phyloP scores from a whole-genome alignment of 176 grass and related monocot species.

The Thalia dealbata region DNA sequence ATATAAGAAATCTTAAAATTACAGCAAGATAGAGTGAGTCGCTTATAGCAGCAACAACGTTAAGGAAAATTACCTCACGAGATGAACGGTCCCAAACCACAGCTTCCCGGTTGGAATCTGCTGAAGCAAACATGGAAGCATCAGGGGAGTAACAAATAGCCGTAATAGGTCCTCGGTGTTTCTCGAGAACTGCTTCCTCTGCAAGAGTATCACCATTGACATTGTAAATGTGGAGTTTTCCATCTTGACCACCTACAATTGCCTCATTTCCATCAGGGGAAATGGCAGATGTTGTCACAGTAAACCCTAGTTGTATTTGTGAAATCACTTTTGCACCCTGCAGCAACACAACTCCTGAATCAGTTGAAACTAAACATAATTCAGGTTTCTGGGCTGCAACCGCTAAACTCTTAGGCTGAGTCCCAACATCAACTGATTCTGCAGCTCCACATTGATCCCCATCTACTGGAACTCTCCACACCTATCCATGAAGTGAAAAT shows the following conservation, averaged over 20 bases:
- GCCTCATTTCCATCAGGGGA: conserved; percentile 80
- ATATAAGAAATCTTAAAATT: no score
- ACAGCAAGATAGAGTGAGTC: no score
- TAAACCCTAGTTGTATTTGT: conserved; percentile 52
- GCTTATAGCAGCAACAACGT: background rate
- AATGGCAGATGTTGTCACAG: conserved; percentile 62
- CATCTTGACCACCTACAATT: conserved; percentile 77
- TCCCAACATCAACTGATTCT: conserved; percentile 66
- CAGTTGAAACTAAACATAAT: conserved; percentile 65
- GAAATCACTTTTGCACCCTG: conserved; percentile 58
- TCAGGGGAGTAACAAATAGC: conserved; percentile 77
- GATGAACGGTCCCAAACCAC: conserved; percentile 82
- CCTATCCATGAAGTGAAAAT: conserved; percentile 27
- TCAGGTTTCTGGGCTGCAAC: conserved; percentile 51
- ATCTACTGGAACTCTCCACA: conserved; percentile 73
- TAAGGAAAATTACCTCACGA: conserved; percentile 50
- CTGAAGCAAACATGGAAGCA: conserved; percentile 91
- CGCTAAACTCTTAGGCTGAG: conserved; percentile 78
- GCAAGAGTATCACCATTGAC: conserved; percentile 49
- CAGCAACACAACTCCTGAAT: conserved; percentile 61
- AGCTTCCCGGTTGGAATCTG: conserved; percentile 87
- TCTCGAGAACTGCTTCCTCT: conserved; percentile 81
- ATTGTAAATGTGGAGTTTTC: conserved; percentile 73
- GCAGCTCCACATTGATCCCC: conserved; percentile 72
- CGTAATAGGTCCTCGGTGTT: conserved; percentile 89